Base-by-base conservation (phyloP, 495 filamentous ascomycete genomes). In the Aspergillus steynii region DNA sequence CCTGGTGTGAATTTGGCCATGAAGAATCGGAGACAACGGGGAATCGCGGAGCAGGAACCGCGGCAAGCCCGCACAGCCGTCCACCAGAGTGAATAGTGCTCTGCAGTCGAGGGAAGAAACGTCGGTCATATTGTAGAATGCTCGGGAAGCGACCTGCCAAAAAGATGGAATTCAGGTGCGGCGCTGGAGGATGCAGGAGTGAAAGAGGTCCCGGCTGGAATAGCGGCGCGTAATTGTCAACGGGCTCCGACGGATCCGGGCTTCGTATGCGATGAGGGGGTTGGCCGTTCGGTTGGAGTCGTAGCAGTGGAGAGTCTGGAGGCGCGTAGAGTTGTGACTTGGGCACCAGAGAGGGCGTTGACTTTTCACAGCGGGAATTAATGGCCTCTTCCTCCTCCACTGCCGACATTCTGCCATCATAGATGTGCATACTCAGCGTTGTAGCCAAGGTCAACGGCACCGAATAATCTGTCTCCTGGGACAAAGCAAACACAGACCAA, bases 61-160 rank as follows among this genome's bases (percentile, higher is more conserved):
- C 88, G 0, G 90, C 76, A 63, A 98, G 83, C 58, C 86, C 87
- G 62, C 90, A 93, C 42, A 97, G 81, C 15, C 88, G 82, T 3
- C 90, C 92, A 14, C 93, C 93, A 14, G 90, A 93, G 72, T 96
- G 85, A 25, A 97, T 85, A 5, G 92, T 91, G 14, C 84, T 87
- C 55, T 83, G 82, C 12, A 97, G 80, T 7, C 84, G 85, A 12
- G 93, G 91, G 70, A 96, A 96, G 73, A 84, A 91, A 49, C 93
- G 87, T 25, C 92, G 85, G 67, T 97, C 92, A 71, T 96, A 97
- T 64, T 88, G 89, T 5, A 98, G 77, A 63, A 97, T 91, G 71
- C 87, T 93, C 10, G 92, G 90, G 71, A 97, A 98, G 29, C 94
- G 87, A 10, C 94, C 94, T 0, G 90, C 93, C 34, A 98, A 67